Evolutionary conservation across 129 eudicot species (phyloP).

Genomic region (Lonicera japonica): DNA sequence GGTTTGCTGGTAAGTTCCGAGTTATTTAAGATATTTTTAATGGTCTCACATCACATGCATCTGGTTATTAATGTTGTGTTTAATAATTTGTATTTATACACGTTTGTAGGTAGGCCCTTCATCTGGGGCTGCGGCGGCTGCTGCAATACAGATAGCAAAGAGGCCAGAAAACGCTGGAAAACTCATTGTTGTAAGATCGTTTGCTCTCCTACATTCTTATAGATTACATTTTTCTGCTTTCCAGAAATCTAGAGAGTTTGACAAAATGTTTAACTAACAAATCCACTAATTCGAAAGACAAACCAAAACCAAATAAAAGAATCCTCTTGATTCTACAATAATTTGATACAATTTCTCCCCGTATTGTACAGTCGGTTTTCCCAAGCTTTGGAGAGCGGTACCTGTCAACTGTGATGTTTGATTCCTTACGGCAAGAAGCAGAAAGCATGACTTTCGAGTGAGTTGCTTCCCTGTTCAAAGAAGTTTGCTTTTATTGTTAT

Average conservation of each 20-base stretch:
- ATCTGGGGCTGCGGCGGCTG: slow-evolving; percentile 72
- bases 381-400: slow-evolving; percentile 19
- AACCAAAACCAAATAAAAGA: too few relatives aligned
- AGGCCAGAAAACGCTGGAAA: slow-evolving; percentile 54
- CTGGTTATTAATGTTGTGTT: not conserved
- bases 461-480: not conserved
- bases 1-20: slow-evolving; percentile 60
- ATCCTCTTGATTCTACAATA: not conserved
- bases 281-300: not conserved
- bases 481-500: too few relatives aligned
- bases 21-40: not conserved
- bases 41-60: not conserved
- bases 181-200: slow-evolving; percentile 61
- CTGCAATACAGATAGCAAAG: slow-evolving; percentile 56
- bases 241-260: not conserved
- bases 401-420: slow-evolving; percentile 11
- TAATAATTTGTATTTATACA: not conserved
- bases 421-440: slow-evolving; percentile 9
- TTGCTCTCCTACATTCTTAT: not conserved
- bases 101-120: slow-evolving; percentile 55
- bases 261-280: too few relatives aligned
- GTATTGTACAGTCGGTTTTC: slow-evolving; percentile 4
- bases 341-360: not conserved
- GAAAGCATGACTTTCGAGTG: slow-evolving; percentile 11
- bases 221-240: not conserved